These are phyloP conservation scores for Schizonepeta tenuifolia DNA, from an alignment of 257 asterid species.

Conservation along the genomic window DNA sequence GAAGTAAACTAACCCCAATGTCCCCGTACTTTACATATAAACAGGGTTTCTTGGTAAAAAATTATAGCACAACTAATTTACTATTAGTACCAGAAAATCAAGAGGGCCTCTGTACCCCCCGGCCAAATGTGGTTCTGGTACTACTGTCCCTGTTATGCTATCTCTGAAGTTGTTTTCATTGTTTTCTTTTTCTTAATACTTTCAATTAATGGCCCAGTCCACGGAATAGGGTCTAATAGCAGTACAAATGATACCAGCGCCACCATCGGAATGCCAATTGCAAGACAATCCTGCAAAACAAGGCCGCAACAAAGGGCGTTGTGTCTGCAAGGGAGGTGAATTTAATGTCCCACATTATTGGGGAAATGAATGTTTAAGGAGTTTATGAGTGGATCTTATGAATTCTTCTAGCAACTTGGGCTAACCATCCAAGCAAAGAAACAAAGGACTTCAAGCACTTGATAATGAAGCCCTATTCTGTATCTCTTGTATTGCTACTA, in stretches of 20 bases:
- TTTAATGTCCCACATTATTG: background rate
- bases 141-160: background rate
- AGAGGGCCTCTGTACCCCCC: background rate
- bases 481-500: background rate
- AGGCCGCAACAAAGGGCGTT: background rate
- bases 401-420: background rate
- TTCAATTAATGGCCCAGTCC: background rate
- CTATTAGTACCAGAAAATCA: no score
- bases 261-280: background rate
- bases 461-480: no score
- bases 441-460: background rate
- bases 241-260: background rate
- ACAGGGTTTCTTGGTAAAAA: background rate
- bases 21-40: background rate
- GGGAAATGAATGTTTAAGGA: background rate
- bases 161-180: background rate
- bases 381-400: background rate
- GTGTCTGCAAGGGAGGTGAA: background rate
- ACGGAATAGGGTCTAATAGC: background rate
- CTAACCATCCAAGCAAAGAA: background rate
- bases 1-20: background rate
- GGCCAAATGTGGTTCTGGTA: background rate
- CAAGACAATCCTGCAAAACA: background rate
- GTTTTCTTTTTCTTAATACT: no score
- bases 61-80: no score